Base-by-base conservation (phyloP, 2,329 filamentous ascomycete species). In the Fusarium neocosmosporiellum region DNA sequence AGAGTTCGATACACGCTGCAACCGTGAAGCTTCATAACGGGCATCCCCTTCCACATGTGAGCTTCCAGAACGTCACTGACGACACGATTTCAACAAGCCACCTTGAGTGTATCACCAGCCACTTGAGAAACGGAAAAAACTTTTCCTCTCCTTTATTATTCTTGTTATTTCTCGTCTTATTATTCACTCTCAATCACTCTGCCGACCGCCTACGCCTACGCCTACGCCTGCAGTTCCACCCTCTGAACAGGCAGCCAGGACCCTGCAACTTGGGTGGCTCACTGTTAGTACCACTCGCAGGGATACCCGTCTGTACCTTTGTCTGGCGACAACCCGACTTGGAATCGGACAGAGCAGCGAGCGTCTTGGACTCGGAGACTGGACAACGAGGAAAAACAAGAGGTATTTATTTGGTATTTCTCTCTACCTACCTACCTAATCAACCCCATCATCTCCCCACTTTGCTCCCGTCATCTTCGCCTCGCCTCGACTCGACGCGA, bases 241-340 rank as follows among this genome's bases (percentile, higher is more conserved):
- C 46, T 37, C 37, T 57, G 43, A 43, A 66, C 59, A 59, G 39
- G 65, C 58, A 69, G 50, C 68, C 65, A 48, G 55, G 43, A 59
- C 67, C 67, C 63, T 70, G 68, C 65, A 55, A 62, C 37, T 31
- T 59, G 29, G 58, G 24, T 61, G 33, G 59, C 59, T 61, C 39
- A 55, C 16, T 59, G 34, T 53, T 60, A 66, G 46, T 62, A 59
- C 41, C 55, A 50, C 43, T 57, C 41, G 58, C 46, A 70, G 43
- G 43, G 57, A 63, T 57, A 63, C 39, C 29, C 33, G 33, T 37
- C 54, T 59, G 41, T n/a, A 59, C 29, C 43, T 55, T 53, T 37
- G 33, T 58, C 60, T 59, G 54, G 29, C 63, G 61, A 62, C 58
- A 55, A 55, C 63, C 46, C 55, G 24, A 37, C 55, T 33, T 33